These are phyloP conservation scores for Aquilaria sinensis DNA, from an alignment of 345 rosid species.

Conservation along the genomic window DNA sequence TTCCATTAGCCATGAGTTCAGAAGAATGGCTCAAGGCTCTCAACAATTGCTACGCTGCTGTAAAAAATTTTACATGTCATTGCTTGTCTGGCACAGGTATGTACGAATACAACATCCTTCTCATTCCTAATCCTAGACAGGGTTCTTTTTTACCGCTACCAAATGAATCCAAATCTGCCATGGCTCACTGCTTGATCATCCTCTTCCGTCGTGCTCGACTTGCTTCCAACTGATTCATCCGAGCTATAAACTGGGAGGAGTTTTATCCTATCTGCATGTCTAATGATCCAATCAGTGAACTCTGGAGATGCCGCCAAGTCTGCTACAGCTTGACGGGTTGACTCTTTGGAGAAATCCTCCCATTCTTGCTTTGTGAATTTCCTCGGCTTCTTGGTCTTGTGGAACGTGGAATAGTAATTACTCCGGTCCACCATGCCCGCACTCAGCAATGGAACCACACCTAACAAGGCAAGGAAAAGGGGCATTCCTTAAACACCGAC, in stretches of 20 bases:
- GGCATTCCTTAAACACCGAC: neutral
- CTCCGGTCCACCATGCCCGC: slow-evolving; percentile 13
- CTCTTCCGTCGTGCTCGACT: slow-evolving; percentile 52
- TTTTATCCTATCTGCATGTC: slow-evolving; percentile 63
- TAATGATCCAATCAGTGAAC: slow-evolving; percentile 64
- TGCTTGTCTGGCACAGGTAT: too few relatives aligned
- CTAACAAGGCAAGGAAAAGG: slow-evolving; percentile 12
- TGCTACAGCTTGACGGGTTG: slow-evolving; percentile 60
- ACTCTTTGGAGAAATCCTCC: slow-evolving; percentile 67
- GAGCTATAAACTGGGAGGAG: slow-evolving; percentile 47
- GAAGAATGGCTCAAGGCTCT: too few relatives aligned
- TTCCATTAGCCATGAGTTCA: too few relatives aligned
- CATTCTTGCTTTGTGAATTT: slow-evolving; percentile 62
- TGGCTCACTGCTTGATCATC: slow-evolving; percentile 15
- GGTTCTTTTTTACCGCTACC: slow-evolving; percentile 11
- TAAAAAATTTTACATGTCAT: too few relatives aligned
- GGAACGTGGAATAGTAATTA: slow-evolving; percentile 68
- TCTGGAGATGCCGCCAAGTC: slow-evolving; percentile 69
- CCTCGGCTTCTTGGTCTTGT: slow-evolving; percentile 46
- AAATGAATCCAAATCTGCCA: slow-evolving; percentile 26
- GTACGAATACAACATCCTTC: too few relatives aligned
- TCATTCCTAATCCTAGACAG: too few relatives aligned
- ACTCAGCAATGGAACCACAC: slow-evolving; percentile 27
- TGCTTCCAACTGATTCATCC: slow-evolving; percentile 54
- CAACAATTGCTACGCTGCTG: too few relatives aligned